Conservation (phyloP, 2,329 filamentous ascomycete genomes). For the Venturiaceae sp. region DNA sequence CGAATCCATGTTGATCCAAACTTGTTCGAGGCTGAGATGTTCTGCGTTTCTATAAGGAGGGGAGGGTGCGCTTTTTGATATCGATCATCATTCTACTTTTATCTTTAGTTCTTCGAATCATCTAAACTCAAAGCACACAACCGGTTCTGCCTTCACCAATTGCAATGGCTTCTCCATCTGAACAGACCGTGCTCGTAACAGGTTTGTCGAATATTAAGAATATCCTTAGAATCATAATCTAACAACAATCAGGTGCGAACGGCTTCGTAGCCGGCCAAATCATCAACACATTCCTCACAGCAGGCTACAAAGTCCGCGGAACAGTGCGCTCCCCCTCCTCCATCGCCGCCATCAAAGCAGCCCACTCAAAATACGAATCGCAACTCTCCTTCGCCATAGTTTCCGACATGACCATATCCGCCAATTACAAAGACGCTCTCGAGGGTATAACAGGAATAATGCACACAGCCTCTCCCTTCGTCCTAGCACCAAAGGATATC, state of each 20-base stretch:
- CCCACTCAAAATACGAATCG: constrained; percentile 4
- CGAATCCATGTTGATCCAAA: no score
- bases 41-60: no score
- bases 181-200: not conserved
- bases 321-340: constrained; percentile 4
- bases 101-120: no score
- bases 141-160: no score
- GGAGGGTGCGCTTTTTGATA: no score
- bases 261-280: constrained; percentile 9
- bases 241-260: constrained; percentile 4
- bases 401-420: constrained; percentile 10
- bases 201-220: not conserved
- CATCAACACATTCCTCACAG: constrained; percentile 9
- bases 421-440: constrained; percentile 8
- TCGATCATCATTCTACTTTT: no score
- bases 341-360: constrained; percentile 3
- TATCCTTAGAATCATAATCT: not conserved
- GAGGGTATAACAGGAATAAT: constrained; percentile 8
- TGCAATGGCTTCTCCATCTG: not conserved
- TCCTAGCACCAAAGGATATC: constrained; percentile 6
- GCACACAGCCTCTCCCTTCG: constrained; percentile 10
- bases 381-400: constrained; percentile 8
- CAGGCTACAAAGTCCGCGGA: constrained; percentile 8
- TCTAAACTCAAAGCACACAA: no score
- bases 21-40: no score